phyloP scores from a whole-genome alignment of 192 early-diverging fungal species.

The Backusella tarrabulga region DNA sequence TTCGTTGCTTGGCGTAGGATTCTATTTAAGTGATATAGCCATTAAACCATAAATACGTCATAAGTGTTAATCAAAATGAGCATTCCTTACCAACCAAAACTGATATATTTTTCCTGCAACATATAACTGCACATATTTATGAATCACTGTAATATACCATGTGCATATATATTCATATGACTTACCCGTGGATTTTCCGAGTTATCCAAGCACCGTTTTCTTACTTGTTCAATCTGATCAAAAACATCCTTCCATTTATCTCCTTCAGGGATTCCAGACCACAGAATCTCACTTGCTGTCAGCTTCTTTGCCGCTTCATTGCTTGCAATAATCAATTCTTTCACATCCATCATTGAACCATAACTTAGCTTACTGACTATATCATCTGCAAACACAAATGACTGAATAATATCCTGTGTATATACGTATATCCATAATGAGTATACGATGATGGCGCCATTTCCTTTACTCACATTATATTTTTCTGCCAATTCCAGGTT shows the following conservation, averaged over 20 bases:
- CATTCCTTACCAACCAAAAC: constrained; percentile 32
- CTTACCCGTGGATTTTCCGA: constrained; percentile 45
- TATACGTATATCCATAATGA: neutral
- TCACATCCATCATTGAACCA: constrained; percentile 56
- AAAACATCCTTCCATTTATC: constrained; percentile 45
- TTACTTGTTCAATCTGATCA: constrained; percentile 36
- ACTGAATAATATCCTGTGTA: constrained; percentile 43
- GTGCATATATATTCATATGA: neutral
- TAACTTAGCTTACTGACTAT: constrained; percentile 55
- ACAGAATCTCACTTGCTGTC: constrained; percentile 43
- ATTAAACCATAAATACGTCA: neutral
- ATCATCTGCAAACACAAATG: constrained; percentile 54
- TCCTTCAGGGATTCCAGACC: constrained; percentile 36
- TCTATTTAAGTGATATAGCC: neutral
- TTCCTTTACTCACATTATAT: constrained; percentile 26
- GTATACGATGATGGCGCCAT: neutral
- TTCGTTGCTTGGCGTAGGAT: constrained; percentile 34
- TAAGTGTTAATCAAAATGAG: neutral
- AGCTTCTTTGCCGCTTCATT: constrained; percentile 46
- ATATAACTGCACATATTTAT: constrained; percentile 22
- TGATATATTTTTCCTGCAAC: constrained; percentile 39
- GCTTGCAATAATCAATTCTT: constrained; percentile 46
- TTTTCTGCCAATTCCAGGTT: constrained; percentile 45
- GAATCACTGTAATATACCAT: neutral
- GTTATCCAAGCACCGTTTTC: constrained; percentile 30